Conservation (phyloP, 805 yeast genomes). For the Kodamaea restingae region DNA sequence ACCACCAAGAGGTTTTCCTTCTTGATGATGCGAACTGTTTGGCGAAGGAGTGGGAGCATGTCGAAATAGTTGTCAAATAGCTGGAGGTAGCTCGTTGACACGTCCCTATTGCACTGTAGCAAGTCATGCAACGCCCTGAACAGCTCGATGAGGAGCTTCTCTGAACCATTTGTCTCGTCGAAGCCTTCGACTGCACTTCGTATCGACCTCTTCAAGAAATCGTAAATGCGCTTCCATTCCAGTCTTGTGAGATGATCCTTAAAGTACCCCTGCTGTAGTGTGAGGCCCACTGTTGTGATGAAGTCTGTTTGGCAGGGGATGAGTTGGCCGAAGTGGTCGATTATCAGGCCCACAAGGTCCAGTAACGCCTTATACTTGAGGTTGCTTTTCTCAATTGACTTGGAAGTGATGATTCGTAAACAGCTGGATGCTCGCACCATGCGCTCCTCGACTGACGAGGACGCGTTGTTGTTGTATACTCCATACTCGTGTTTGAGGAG, state of each 20-base stretch:
- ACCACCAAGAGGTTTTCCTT: conserved; percentile 24
- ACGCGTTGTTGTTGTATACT: conserved; percentile 18
- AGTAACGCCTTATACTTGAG: conserved; percentile 22
- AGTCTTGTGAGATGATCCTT: conserved; percentile 28
- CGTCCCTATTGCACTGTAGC: conserved; percentile 19
- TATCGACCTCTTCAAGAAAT: conserved; percentile 21
- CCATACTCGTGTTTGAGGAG: conserved; percentile 35
- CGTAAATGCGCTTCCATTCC: conserved; percentile 24
- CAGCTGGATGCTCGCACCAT: conserved; percentile 29
- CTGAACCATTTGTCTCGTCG: conserved; percentile 12
- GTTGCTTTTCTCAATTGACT: conserved; percentile 13
- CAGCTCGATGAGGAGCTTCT: conserved; percentile 20
- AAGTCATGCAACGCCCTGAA: conserved; percentile 17
- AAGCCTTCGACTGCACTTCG: conserved; percentile 11
- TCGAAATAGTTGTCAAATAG: conserved; percentile 16
- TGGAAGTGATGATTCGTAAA: conserved; percentile 23
- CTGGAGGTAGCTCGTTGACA: conserved; percentile 19
- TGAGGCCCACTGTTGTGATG: conserved; percentile 16
- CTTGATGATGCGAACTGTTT: conserved; percentile 14
- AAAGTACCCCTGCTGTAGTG: conserved; percentile 23
- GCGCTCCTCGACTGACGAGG: conserved; percentile 25
- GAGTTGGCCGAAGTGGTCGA: conserved; percentile 16
- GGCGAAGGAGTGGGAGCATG: conserved; percentile 16
- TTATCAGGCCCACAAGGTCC: conserved; percentile 16
- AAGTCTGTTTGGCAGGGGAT: conserved; percentile 25